Evolutionary conservation across 2,329 filamentous ascomycete genomes (phyloP).

Genomic region (Chaetomiaceae sp.): DNA sequence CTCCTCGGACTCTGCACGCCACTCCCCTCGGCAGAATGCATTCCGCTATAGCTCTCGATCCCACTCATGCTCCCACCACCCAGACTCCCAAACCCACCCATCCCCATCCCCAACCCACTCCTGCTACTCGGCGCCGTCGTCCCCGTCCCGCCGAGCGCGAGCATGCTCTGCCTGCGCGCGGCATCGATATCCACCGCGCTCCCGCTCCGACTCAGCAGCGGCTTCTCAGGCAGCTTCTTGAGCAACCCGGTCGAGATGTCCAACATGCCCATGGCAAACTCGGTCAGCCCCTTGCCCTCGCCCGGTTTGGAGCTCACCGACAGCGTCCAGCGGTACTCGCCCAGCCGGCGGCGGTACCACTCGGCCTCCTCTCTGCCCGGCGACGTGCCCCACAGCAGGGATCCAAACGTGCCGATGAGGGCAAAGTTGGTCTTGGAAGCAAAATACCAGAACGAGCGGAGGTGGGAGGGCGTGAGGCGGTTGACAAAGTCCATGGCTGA

Average conservation of each 20-base stretch:
- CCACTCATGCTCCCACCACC: constrained; percentile 33
- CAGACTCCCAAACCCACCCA: constrained; percentile 16
- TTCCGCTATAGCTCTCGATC: constrained; percentile 32
- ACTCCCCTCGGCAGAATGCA: constrained; percentile 45
- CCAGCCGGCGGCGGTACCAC: constrained; percentile 80
- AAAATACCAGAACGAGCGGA: constrained; percentile 91
- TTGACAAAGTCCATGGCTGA: constrained; percentile 98
- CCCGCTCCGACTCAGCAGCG: constrained; percentile 53
- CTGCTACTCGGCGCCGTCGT: constrained; percentile 24
- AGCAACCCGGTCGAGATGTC: constrained; percentile 66
- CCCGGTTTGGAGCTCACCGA: constrained; percentile 75
- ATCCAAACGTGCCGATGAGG: constrained; percentile 89
- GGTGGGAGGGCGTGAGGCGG: constrained; percentile 76
- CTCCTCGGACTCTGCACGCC: constrained; percentile 48
- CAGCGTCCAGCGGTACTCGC: constrained; percentile 92
- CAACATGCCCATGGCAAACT: constrained; percentile 73
- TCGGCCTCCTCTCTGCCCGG: constrained; percentile 84
- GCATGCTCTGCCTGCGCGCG: constrained; percentile 34
- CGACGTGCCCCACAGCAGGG: constrained; percentile 82
- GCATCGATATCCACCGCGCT: constrained; percentile 46
- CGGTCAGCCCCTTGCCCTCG: constrained; percentile 52
- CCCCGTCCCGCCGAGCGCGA: constrained; percentile 31
- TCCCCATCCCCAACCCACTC: constrained; percentile 27
- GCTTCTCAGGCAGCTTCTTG: constrained; percentile 67
- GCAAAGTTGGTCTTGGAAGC: constrained; percentile 88